phyloP scores from a whole-genome alignment of 345 rosid species.

The Reutealis trisperma region DNA sequence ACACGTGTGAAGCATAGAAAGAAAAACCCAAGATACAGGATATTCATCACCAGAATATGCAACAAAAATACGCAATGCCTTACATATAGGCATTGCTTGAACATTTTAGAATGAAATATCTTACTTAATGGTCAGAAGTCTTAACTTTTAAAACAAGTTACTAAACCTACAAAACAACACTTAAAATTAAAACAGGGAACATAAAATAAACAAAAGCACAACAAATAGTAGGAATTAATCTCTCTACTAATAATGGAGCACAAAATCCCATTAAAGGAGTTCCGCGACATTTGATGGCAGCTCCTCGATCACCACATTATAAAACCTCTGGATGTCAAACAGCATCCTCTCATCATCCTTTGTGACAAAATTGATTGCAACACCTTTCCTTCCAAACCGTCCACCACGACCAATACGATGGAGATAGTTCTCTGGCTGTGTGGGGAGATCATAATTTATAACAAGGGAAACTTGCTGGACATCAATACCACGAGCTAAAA shows the following conservation, averaged over 20 bases:
- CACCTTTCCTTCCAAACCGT: slow-evolving; percentile 56
- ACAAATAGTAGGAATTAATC: not conserved
- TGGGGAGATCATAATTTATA: slow-evolving; percentile 53
- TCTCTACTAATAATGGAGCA: not conserved
- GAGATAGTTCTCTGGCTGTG: slow-evolving; percentile 53
- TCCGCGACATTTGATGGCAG: slow-evolving; percentile 52
- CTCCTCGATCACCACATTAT: slow-evolving; percentile 44
- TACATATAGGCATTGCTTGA: not conserved
- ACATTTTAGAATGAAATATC: not conserved
- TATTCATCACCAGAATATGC: not conserved
- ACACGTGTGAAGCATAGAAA: no score
- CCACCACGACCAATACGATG: slow-evolving; percentile 57
- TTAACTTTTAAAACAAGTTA: not conserved
- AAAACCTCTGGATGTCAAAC: slow-evolving; percentile 42
- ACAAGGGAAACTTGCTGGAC: slow-evolving; percentile 57
- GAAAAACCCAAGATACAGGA: not conserved
- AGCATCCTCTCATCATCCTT: slow-evolving; percentile 48
- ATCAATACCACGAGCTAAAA: slow-evolving; percentile 53
- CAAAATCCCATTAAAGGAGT: slow-evolving; percentile 31
- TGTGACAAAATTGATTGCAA: slow-evolving; percentile 49
- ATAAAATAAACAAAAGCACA: not conserved
- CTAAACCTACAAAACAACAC: not conserved
- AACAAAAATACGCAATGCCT: not conserved
- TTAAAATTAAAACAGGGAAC: not conserved
- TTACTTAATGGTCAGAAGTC: not conserved